Conservation (phyloP, 78 protist species). For the Dictyostelium firmibasis region DNA sequence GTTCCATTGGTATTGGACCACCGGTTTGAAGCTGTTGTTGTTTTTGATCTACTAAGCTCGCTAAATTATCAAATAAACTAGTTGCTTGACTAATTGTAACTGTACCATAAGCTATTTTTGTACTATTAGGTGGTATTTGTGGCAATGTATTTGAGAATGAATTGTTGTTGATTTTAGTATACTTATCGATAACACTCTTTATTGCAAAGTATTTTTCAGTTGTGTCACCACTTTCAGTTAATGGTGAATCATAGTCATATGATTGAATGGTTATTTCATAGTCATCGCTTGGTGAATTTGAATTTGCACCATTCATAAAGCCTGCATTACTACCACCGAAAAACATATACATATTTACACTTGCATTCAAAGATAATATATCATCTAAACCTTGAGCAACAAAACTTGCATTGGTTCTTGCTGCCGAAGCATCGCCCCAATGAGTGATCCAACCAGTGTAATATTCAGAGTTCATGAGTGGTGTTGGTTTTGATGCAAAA, state of each 20-base stretch:
- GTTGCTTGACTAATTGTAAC: background rate
- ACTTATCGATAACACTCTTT: background rate
- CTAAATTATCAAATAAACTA: conserved; percentile 13
- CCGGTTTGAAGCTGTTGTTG: background rate
- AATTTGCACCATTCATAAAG: conserved; percentile 71
- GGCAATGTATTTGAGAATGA: background rate
- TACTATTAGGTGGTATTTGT: conserved; percentile 20
- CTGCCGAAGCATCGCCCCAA: conserved; percentile 49
- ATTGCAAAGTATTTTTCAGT: conserved; percentile 40
- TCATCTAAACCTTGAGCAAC: conserved; percentile 27
- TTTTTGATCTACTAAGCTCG: background rate
- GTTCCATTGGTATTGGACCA: conserved; percentile 11
- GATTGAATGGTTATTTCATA: conserved; percentile 69
- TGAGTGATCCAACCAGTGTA: conserved; percentile 73
- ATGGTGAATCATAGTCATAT: conserved; percentile 86
- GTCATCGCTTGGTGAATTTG: background rate
- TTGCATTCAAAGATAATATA: conserved; percentile 35
- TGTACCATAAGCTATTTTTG: background rate
- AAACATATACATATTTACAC: conserved; percentile 84
- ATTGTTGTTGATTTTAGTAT: background rate
- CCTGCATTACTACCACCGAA: conserved; percentile 86
- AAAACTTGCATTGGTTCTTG: background rate
- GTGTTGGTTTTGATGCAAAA: background rate
- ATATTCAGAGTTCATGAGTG: conserved; percentile 63
- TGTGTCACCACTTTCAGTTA: conserved; percentile 72